Conservation (phyloP, 192 early-diverging fungal genomes). For the Coemansia asiatica region DNA sequence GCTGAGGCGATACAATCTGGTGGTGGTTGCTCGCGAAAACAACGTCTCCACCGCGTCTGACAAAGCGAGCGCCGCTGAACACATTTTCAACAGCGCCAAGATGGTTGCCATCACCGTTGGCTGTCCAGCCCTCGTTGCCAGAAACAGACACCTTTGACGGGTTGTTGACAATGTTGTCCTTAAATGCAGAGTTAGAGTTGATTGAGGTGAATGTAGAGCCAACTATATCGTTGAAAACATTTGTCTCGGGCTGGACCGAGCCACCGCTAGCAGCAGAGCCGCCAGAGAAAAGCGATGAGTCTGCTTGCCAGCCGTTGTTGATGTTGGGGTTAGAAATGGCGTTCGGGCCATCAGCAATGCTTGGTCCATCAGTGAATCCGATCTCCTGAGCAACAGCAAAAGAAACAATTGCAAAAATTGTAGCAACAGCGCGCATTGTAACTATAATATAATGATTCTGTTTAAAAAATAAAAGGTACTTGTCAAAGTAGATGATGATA, state of each 20-base stretch:
- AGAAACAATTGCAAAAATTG: constrained; percentile 24
- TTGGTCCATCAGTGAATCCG: constrained; percentile 38
- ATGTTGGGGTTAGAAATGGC: constrained; percentile 50
- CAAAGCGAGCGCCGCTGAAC: constrained; percentile 22
- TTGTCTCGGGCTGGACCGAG: not conserved
- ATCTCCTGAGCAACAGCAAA: constrained; percentile 37
- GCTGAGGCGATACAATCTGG: constrained; percentile 7
- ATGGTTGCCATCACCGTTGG: constrained; percentile 45
- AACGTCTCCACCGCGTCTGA: constrained; percentile 38
- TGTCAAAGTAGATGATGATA: too few relatives aligned
- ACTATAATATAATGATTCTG: not conserved
- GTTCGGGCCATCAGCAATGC: constrained; percentile 35
- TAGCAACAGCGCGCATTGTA: constrained; percentile 30
- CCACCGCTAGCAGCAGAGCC: not conserved
- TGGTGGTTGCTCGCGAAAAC: constrained; percentile 50
- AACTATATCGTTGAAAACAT: constrained; percentile 41
- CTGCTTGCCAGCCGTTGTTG: constrained; percentile 53
- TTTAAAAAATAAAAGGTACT: too few relatives aligned
- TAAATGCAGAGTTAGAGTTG: constrained; percentile 46
- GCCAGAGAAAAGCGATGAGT: constrained; percentile 33
- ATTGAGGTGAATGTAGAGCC: constrained; percentile 44
- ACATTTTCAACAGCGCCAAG: constrained; percentile 47
- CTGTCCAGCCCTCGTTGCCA: constrained; percentile 52
- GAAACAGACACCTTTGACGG: constrained; percentile 25
- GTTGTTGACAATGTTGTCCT: constrained; percentile 55